These are phyloP conservation scores for Hymenoscyphus linearis DNA, from an alignment of 2,329 filamentous ascomycete genomes.

Conservation along the genomic window DNA sequence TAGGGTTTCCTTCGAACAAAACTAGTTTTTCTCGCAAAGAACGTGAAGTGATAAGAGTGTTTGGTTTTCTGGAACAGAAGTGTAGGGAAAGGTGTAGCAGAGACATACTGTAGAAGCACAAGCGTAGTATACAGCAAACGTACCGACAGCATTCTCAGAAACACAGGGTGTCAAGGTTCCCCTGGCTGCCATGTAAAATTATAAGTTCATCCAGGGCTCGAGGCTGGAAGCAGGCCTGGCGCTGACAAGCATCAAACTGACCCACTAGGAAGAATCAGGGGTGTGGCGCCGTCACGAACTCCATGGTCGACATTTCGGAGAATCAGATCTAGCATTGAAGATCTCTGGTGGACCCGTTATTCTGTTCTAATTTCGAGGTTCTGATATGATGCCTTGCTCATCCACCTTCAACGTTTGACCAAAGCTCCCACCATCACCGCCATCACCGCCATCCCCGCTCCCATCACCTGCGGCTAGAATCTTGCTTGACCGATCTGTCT, in stretches of 20 bases:
- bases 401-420: slow-evolving; percentile 1
- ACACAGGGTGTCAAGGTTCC: slow-evolving; percentile 22
- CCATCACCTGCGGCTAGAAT: background rate
- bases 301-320: slow-evolving; percentile 22
- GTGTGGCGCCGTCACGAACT: slow-evolving; percentile 27
- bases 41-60: background rate
- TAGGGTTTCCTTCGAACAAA: background rate
- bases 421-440: background rate
- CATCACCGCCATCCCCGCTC: background rate
- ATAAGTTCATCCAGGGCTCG: slow-evolving; percentile 26
- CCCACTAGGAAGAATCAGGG: slow-evolving; percentile 19
- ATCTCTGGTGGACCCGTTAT: slow-evolving; percentile 10
- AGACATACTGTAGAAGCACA: slow-evolving; percentile 7
- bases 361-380: background rate
- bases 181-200: slow-evolving; percentile 21
- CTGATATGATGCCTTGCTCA: slow-evolving; percentile 21
- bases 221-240: slow-evolving; percentile 18
- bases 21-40: background rate
- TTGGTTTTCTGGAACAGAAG: background rate
- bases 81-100: background rate
- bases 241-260: slow-evolving; percentile 29
- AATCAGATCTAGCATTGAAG: slow-evolving; percentile 20
- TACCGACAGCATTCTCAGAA: slow-evolving; percentile 14
- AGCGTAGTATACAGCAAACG: slow-evolving; percentile 19
- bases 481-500: background rate